Evolutionary conservation across 345 rosid genomes (phyloP), one percentile per base, ranked within the genome.

Genomic region (Eucalyptus albens): DNA sequence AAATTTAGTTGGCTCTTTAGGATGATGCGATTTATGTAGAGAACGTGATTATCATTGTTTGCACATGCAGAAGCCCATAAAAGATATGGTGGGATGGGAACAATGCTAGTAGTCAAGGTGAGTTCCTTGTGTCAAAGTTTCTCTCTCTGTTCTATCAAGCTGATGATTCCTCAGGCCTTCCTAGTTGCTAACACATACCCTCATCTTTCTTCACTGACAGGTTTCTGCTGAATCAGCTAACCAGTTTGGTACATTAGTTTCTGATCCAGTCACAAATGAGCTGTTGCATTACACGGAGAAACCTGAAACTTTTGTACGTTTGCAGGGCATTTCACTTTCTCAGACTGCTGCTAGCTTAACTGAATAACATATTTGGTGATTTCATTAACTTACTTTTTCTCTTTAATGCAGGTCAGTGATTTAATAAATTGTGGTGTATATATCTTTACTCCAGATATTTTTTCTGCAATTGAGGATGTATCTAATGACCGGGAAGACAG

Each of bases 141-240:
- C 13, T 7, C 40, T 50, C 40, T 47, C 50, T 50, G 86, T 42
- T 50, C 33, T n/a, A 49, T 26, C 44, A 83, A 87, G 42, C n/a
- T 50, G 62, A 60, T 80, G 29, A 77, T 49, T 55, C 50, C 56
- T 51, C 44, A 7, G 80, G 42, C 62, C 67, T 72, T 42, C 80
- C 87, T 49, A 80, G 42, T 83, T 87, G 89, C 49, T 86, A 65
- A 53, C 42, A 56, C 47, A 8, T 42, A 49, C 27, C 55, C 42
- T 77, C 8, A 1, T 67, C 50, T 56, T 67, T 82, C 40, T 91
- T 53, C 86, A 33, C 83, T 26, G 42, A 67, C 91, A 97, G 98
- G 99, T 97, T 92, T 97, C 99, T 93, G 96, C 95, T 88, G 99
- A 97, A 92, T 94, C 97, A 87, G 99, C 99, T 2, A 93, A 93